Evolutionary conservation across 2,329 filamentous ascomycete genomes (phyloP), one percentile per base, ranked within the genome.

Genomic region (Westerdykella aurantiaca): DNA sequence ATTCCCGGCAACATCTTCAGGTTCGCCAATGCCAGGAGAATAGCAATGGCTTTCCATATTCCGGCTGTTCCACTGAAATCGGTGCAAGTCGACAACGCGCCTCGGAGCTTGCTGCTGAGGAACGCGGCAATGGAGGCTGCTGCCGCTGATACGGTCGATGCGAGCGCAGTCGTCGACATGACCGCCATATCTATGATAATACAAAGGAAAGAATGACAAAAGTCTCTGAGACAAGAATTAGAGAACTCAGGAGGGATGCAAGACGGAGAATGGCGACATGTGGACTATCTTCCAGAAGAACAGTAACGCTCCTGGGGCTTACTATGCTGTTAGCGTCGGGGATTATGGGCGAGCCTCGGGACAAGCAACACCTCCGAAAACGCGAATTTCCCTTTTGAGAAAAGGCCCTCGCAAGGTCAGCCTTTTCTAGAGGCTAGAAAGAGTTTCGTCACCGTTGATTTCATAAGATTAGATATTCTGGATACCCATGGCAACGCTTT

Each of bases 1-100:
- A 80, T 78, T 34, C 87, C 75, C 0, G 86, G 86, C 47, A 89
- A 59, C 47, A 77, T 85, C 74, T 91, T 91, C 69, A 83, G 73
- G 64, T 90, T 91, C 35, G 79, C 52, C 29, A 66, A 38, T 6
- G 59, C 63, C 13, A 68, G 52, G 1, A 68, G 16, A 13, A 69
- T 50, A 9, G 63, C 62, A 1, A 61, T 39, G 18, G 66, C 55
- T 31, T 63, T 55, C 66, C 66, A 69, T 4, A 56, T 34, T 3
- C 64, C 63, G 6, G 63, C 64, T 1, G 64, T 63, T 13, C 57
- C 49, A 38, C 52, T 49, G 34, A 60, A 56, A 6, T 62, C 64
- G n/a, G 58, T 55, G 48, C 56, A 55, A 44, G 44, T 52, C n/a
- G 46, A 43, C 4, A 62, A 7, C 16, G 43, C 55, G 12, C 17